Evolutionary conservation across 176 grass and related monocot species (phyloP).

Genomic region (Otatea glauca): DNA sequence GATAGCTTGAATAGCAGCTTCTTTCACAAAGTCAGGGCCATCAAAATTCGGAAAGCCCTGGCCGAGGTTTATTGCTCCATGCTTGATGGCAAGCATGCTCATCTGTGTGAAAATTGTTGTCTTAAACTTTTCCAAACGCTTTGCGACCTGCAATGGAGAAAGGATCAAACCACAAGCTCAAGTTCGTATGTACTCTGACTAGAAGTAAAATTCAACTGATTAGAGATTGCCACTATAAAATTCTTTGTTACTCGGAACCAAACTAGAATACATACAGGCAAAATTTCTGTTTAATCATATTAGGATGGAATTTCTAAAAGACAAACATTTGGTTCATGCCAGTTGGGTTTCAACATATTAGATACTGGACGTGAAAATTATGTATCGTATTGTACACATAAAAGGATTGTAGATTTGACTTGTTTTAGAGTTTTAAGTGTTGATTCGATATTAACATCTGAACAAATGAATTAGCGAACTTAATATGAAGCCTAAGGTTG

Average conservation of each 20-base stretch:
- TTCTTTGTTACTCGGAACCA: neutral
- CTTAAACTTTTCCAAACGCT: slow-evolving; percentile 92
- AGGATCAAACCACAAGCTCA: slow-evolving; percentile 31
- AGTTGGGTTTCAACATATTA: slow-evolving; percentile 7
- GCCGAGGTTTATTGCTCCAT: slow-evolving; percentile 94
- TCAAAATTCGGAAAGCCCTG: slow-evolving; percentile 99
- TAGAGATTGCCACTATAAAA: slow-evolving; percentile 17
- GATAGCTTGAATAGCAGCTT: slow-evolving; percentile 89
- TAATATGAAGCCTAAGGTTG: neutral
- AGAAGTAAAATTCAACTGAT: slow-evolving; percentile 9
- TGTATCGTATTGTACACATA: neutral
- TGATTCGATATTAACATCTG: neutral
- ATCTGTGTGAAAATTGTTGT: slow-evolving; percentile 99
- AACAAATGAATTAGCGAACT: neutral
- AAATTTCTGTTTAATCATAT: neutral
- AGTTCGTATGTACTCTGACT: neutral
- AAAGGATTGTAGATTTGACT: neutral
- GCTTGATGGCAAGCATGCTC: slow-evolving; percentile 95
- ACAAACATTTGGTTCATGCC: neutral
- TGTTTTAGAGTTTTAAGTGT: neutral
- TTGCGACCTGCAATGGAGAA: slow-evolving; percentile 69
- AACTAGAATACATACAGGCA: neutral
- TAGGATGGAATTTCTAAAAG: neutral
- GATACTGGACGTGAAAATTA: neutral
- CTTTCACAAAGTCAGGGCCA: slow-evolving; percentile 89